Conservation (phyloP, 2,329 filamentous ascomycete genomes). For the Colletotrichum graminicola region DNA sequence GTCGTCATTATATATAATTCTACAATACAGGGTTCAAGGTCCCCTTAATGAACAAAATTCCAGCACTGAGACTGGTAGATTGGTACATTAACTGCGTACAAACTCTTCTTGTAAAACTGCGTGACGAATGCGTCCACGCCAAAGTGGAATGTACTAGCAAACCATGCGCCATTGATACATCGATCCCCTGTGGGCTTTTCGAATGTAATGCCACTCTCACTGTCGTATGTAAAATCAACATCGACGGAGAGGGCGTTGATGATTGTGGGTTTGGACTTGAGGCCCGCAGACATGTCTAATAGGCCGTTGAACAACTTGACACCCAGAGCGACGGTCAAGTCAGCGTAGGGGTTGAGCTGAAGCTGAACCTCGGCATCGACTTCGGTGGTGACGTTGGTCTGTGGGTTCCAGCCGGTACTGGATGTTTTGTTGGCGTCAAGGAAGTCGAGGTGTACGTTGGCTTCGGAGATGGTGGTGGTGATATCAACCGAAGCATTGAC, state of each 20-base stretch:
- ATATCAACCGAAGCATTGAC: conserved; percentile 50
- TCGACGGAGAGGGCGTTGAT: conserved; percentile 55
- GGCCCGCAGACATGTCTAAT: conserved; percentile 53
- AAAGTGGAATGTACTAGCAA: conserved; percentile 41
- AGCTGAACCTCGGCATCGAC: conserved; percentile 50
- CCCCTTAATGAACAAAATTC: conserved; percentile 28
- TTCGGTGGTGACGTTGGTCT: conserved; percentile 50
- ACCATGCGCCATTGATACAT: conserved; percentile 42
- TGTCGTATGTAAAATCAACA: conserved; percentile 33
- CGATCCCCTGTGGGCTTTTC: conserved; percentile 18
- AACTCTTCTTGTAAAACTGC: conserved; percentile 37
- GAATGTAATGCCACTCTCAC: conserved; percentile 29
- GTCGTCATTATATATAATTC: conserved; percentile 10
- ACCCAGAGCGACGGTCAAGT: conserved; percentile 55
- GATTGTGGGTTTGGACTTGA: conserved; percentile 53
- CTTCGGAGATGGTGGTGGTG: conserved; percentile 49
- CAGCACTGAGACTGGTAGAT: conserved; percentile 43
- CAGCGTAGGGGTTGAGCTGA: conserved; percentile 50
- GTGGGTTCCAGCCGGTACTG: conserved; percentile 52
- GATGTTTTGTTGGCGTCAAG: conserved; percentile 48
- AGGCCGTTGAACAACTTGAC: conserved; percentile 53
- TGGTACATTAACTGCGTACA: conserved; percentile 31
- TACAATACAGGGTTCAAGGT: background rate
- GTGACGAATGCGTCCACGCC: conserved; percentile 37
- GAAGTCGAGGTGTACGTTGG: conserved; percentile 56